Base-by-base conservation (phyloP, 1,284 basidiomycete species). In the Exobasidium cylindrosporum region DNA sequence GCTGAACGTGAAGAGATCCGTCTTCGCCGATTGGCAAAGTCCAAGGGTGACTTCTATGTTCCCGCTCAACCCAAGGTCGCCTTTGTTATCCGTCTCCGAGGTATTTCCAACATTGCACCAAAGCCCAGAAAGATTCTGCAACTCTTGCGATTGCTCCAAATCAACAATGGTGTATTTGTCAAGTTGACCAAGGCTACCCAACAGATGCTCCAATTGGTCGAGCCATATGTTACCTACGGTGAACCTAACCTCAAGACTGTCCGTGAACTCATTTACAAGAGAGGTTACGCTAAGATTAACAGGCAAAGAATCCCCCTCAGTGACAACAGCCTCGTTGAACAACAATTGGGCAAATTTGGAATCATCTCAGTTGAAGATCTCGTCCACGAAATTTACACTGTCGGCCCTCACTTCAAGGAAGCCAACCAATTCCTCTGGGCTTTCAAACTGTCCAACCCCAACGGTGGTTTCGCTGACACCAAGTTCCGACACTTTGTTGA, bases 41-140 rank as follows among this genome's bases (percentile, higher is more conserved):
- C 89, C 79, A 85, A 90, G 68, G 93, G 93, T 71, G 93, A 98
- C 84, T 98, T 94, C 85, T 97, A 96, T 82, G 94, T 99, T 72
- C 87, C 92, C 59, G 92, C 92, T 68, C 89, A 98, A 83, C 86
- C 95, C 73, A 98, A 97, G 84, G 89, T 99, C 63, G 95, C 90
- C 86, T 97, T 99, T 78, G 96, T 98, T 73, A 84, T 99, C 79
- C 90, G 95, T 84, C 93, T 79, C 29, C 67, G 52, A 69, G 93
- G 95, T 96, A 93, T 99, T 86, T 97, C 95, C 84, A 93, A 97
- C 83, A 95, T 98, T 81, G 92, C 95, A 65, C 95, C 95, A 69
- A 98, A 98, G 85, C 96, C 95, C 77, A 89, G 93, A 82, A 98
- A 98, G 87, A 97, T 98, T 82, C 84, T 98, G 80, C 95, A 98